Conservation (phyloP, 768 basidiomycete species). For the Scleroderma citrinum region DNA sequence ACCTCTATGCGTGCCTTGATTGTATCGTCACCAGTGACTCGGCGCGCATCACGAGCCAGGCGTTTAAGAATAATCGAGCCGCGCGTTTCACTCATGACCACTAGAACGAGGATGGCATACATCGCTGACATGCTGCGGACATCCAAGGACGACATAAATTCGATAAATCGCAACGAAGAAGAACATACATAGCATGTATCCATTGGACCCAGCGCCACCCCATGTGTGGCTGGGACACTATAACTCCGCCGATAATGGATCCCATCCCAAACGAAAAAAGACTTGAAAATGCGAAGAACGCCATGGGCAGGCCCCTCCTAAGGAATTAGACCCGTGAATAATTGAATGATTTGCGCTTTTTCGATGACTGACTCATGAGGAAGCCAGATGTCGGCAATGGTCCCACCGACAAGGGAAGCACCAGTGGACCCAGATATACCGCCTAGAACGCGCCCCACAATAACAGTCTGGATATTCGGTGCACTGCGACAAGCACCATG, state of each 20-base stretch:
- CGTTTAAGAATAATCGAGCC: slow-evolving; percentile 59
- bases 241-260: slow-evolving; percentile 54
- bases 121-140: slow-evolving; percentile 41
- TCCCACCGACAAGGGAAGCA: slow-evolving; percentile 63
- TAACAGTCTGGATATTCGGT: slow-evolving; percentile 46
- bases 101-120: slow-evolving; percentile 41
- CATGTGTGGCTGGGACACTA: slow-evolving; percentile 49
- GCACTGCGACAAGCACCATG: slow-evolving; percentile 19
- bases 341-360: slow-evolving; percentile 39
- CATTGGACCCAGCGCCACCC: slow-evolving; percentile 79
- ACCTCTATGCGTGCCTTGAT: slow-evolving; percentile 62
- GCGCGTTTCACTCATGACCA: slow-evolving; percentile 67
- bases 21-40: slow-evolving; percentile 54
- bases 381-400: slow-evolving; percentile 64
- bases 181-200: slow-evolving; percentile 54
- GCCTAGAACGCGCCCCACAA: slow-evolving; percentile 53
- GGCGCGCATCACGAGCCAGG: slow-evolving; percentile 53
- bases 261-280: slow-evolving; percentile 56
- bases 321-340: background rate
- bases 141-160: background rate
- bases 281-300: slow-evolving; percentile 54
- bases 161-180: no score
- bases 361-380: slow-evolving; percentile 45
- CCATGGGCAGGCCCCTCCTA: slow-evolving; percentile 74
- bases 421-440: slow-evolving; percentile 62